These are phyloP conservation scores for Alternaria sp. DNA, from an alignment of 2,329 filamentous ascomycete species.

Conservation along the genomic window DNA sequence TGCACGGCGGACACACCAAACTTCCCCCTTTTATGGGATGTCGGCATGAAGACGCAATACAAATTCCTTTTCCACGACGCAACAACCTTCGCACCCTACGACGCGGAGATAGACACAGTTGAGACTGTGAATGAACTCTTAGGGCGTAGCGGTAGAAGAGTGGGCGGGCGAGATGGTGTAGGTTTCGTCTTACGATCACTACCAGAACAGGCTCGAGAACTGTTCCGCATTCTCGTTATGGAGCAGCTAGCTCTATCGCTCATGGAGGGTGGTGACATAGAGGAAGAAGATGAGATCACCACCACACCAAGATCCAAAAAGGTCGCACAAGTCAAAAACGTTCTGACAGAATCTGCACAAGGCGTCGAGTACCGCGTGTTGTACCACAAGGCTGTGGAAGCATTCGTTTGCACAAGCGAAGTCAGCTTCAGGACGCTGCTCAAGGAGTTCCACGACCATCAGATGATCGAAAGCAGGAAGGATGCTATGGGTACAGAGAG, in stretches of 20 bases:
- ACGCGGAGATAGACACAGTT: conserved; percentile 80
- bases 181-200: conserved; percentile 88
- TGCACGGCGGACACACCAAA: conserved; percentile 88
- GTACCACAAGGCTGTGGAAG: conserved; percentile 94
- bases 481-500: conserved; percentile 86
- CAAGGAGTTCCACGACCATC: conserved; percentile 98
- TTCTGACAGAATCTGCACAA: conserved; percentile 51
- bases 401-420: conserved; percentile 96
- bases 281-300: conserved; percentile 33
- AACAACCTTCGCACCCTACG: conserved; percentile 83
- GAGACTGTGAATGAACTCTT: conserved; percentile 90
- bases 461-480: conserved; percentile 91
- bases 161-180: conserved; percentile 90
- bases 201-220: conserved; percentile 86
- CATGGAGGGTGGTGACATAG: conserved; percentile 55
- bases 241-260: conserved; percentile 77
- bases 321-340: conserved; percentile 35
- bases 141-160: conserved; percentile 77
- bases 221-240: conserved; percentile 84
- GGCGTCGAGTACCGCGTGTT: conserved; percentile 90
- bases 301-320: conserved; percentile 37
- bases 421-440: conserved; percentile 93
- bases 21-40: conserved; percentile 89
- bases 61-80: conserved; percentile 93
- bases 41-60: conserved; percentile 80